A percentile compares a stretch with the other conserved stretches of the same genome.
Conservation (phyloP, 2,329 filamentous ascomycete genomes). For the Ophiostoma angusticollis region DNA sequence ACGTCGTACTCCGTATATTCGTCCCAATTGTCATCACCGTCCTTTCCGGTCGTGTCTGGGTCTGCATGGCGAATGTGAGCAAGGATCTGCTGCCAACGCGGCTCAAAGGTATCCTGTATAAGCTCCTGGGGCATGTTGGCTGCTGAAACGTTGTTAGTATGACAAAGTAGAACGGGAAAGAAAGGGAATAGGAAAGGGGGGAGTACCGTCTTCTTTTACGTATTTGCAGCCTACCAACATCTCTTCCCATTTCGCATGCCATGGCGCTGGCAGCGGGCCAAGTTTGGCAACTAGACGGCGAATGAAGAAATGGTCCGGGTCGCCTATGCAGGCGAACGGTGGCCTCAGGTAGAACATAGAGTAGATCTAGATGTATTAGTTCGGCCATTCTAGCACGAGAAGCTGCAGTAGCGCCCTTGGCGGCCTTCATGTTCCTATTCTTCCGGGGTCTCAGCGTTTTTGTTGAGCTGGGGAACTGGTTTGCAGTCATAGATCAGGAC, state of each 20-base stretch:
- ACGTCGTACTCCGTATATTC: conserved; percentile 1
- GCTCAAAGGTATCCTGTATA: conserved; percentile 2
- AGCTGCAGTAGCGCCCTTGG: too few relatives aligned
- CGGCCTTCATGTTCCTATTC: too few relatives aligned
- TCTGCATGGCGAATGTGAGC: background rate
- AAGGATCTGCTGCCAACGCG: background rate
- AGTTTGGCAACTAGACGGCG: background rate
- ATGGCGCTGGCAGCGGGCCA: background rate
- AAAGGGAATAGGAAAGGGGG: too few relatives aligned
- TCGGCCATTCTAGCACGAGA: too few relatives aligned
- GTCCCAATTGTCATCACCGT: background rate
- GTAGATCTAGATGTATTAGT: too few relatives aligned
- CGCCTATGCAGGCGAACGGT: background rate
- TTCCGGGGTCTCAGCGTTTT: too few relatives aligned
- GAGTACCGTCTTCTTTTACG: background rate
- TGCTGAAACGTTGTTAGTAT: too few relatives aligned
- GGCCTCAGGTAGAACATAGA: background rate
- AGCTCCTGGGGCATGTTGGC: background rate
- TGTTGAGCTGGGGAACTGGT: background rate
- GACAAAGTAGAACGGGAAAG: too few relatives aligned
- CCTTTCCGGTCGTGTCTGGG: background rate
- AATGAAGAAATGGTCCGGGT: conserved; percentile 1
- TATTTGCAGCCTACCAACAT: background rate
- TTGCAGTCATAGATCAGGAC: background rate
- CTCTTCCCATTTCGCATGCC: conserved; percentile 1